Evolutionary conservation across 2,329 filamentous ascomycete species (phyloP), one percentile per base, ranked within the genome.

Genomic region (Plenodomus lindquistii): DNA sequence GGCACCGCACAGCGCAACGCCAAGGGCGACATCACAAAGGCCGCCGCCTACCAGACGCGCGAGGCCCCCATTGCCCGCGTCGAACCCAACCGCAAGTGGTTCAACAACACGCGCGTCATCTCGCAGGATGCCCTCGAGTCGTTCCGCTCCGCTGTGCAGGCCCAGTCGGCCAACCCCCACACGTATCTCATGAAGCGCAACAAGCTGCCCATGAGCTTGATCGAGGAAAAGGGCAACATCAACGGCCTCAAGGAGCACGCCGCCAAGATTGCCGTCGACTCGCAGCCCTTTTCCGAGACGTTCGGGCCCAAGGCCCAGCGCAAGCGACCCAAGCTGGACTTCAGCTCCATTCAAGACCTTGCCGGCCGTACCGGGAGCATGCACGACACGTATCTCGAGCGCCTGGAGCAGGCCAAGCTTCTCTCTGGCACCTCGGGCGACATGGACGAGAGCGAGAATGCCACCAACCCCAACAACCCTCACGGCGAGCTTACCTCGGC

Each of bases 11-110:
- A 88, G 73, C 84, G 90, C 58, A 95, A 97, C 69, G 86, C 89
- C 40, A 77, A 82, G 11, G 94, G 94, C 66, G 85, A 93, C 64
- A 88, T 99, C 70, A 88, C 87, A 46, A 86, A 94, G 75, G 86
- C 91, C 57, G 91, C 91, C 40, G 81, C 84, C 15, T 96, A 85
- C 75, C 92, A 97, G 77, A 91, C 87, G 51, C 81, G 85, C 67
- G 91, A 96, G 29, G 76, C 86, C 18, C 92, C 93, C 39, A 84
- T 82, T 50, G 94, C 93, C 60, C 84, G 92, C 59, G 89, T 97
- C 67, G 93, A 97, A 78, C 94, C 94, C 41, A 95, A 97, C 76
- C 83, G 94, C 66, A 95, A 95, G 77, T 99, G 94, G 94, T 99
- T 99, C 77, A 90, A 87, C 65, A 97, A 97, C 74, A 96, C 93